A percentile compares a stretch with the other conserved stretches of the same genome.
Conservation (phyloP, 768 basidiomycete genomes). For the Xanthoconium purpureum region DNA sequence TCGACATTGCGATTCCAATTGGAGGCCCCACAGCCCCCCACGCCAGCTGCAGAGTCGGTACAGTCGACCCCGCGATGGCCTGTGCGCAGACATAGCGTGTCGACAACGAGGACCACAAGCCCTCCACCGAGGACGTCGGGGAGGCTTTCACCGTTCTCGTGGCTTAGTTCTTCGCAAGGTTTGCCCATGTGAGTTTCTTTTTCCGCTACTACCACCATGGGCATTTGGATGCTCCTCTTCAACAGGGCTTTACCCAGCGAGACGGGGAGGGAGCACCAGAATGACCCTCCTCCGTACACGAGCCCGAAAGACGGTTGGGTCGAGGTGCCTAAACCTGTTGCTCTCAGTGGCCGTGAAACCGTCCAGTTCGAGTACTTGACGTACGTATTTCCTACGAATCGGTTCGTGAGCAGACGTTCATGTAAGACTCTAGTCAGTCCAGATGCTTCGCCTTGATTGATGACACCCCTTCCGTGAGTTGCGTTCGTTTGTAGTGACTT, state of each 20-base stretch:
- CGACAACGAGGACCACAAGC: not conserved
- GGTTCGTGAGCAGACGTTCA: not conserved
- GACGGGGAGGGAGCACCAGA: not conserved
- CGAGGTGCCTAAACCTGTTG: conserved; percentile 13
- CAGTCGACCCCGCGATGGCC: not conserved
- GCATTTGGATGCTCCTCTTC: not conserved
- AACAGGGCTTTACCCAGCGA: not conserved
- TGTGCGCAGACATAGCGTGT: not conserved
- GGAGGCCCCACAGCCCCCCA: not conserved
- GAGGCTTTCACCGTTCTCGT: conserved; percentile 1
- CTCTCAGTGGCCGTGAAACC: conserved; percentile 9
- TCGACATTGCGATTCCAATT: conserved; percentile 19
- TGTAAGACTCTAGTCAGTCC: conserved; percentile 9
- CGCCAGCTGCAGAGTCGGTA: not conserved
- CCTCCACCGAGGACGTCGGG: not conserved
- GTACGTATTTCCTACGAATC: conserved; percentile 9
- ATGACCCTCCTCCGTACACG: conserved; percentile 14
- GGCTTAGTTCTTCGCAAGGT: conserved; percentile 1
- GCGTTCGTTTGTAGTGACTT: not conserved
- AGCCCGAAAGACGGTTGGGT: conserved; percentile 10
- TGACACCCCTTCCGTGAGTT: conserved; percentile 20
- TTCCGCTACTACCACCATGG: not conserved
- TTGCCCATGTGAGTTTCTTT: conserved; percentile 10
- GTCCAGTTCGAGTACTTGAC: conserved; percentile 17
- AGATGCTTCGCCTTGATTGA: conserved; percentile 24